phyloP scores from a whole-genome alignment of 179 eudicot genomes.

The Amaranthus tricolor region DNA sequence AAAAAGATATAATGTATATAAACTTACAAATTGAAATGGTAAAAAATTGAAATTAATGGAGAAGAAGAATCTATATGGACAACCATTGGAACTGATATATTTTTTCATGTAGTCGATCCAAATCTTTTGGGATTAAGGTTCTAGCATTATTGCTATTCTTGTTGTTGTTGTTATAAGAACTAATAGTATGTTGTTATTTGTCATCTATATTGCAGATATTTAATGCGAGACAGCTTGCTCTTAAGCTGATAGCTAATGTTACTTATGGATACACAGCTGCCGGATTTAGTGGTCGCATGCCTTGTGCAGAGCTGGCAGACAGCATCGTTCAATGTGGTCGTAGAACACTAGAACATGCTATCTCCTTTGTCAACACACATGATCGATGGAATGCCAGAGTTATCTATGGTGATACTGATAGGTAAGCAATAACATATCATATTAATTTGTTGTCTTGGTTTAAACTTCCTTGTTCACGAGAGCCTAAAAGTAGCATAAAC shows the following conservation, averaged over 20 bases:
- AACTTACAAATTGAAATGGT: no score
- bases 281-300: slow-evolving; percentile 99
- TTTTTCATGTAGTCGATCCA: background rate
- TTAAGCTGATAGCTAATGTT: slow-evolving; percentile 93
- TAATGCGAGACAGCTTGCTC: slow-evolving; percentile 96
- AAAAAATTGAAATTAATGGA: no score
- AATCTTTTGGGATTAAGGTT: background rate
- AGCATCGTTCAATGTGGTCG: slow-evolving; percentile 99
- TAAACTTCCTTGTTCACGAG: background rate
- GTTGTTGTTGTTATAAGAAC: background rate
- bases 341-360: slow-evolving; percentile 88
- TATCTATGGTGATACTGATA: slow-evolving; percentile 95
- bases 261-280: slow-evolving; percentile 99
- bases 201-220: slow-evolving; percentile 47
- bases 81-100: no score
- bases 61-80: no score
- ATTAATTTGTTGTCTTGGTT: background rate
- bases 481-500: background rate
- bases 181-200: background rate
- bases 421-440: slow-evolving; percentile 40
- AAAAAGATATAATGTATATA: no score
- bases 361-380: slow-evolving; percentile 67
- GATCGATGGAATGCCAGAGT: slow-evolving; percentile 86
- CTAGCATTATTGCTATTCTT: background rate
- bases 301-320: slow-evolving; percentile 97